Base-by-base conservation (phyloP, 139 green algal species). In the Closterium sp. region DNA sequence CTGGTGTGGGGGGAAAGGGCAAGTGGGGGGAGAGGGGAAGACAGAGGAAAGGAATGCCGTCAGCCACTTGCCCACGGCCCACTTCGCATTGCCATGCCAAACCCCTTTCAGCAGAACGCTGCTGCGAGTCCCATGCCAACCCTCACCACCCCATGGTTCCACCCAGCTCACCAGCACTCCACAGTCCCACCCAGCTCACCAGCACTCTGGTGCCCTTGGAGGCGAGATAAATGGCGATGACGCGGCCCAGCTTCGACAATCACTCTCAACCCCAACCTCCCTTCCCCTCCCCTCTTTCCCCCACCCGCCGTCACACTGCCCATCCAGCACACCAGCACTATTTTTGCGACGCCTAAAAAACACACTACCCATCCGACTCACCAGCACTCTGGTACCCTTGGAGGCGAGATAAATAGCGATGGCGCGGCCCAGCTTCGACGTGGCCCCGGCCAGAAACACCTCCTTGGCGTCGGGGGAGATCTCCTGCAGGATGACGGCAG, bases 351-450 rank as follows among this genome's bases (percentile, higher is more conserved):
- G n/a, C n/a, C n/a, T n/a, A n/a, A n/a, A n/a, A n/a, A n/a, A n/a
- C n/a, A 36, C 34, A 91, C 8, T 33, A 33, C 8, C 8, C 6
- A 91, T 85, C n/a, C n/a, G n/a, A 81, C 88, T 89, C 85, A 96
- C 93, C 85, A 94, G 21, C 1, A 96, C 94, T 19, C 85, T 69
- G n/a, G 93, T 89, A 25, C 90, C 90, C 76, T 64, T 92, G 25
- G n/a, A 33, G 35, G 43, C 83, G 84, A 95, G 89, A 84, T 96
- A 96, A 12, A 96, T 85, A 34, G 94, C 93, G 31, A 96, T 93
- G 10, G 94, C 94, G 4, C 93, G 86, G 28, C 94, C 94, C n/a
- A 96, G 89, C 91, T 96, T 96, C 43, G 91, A 94, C 12, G 93
- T 96, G 33, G 89, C 84, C 5, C 94, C 94, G 4, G 93, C 94